Evolutionary conservation across 192 early-diverging fungal genomes (phyloP), one percentile per base, ranked within the genome.

Genomic region (Backusella westeae): DNA sequence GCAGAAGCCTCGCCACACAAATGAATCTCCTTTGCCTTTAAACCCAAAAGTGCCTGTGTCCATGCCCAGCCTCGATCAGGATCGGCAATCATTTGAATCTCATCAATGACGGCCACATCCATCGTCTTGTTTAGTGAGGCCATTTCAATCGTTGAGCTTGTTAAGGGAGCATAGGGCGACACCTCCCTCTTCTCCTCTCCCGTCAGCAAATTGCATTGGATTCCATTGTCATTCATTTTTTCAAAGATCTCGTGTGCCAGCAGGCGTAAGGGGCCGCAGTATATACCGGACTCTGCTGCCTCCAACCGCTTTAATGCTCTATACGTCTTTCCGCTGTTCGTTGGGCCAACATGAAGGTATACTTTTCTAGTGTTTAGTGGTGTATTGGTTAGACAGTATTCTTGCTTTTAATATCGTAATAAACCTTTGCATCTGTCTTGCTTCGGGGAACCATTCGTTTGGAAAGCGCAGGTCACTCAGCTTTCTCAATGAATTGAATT

Each of bases 311-410:
- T 69, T 14, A 99, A 78, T 7, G 97, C 97, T 38, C 88, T 85
- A 81, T 97, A 92, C 2, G 97, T 99, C 78, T 99, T 99, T 77
- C 97, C 97, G 26, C 94, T 96, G 84, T 99, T 99, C 6, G 97
- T 99, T 42, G 97, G 97, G 7, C 97, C 97, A 26, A 99, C 93
- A 75, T 99, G 96, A 84, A 97, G 87, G 35, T 95, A 88, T 68
- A 99, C 95, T 34, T 90, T 92, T 34, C 94, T 92, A 75, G 14
- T 19, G 15, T 36, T 39, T 5, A 73, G 23, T 34, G 4, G 63
- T 49, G 6, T 14, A 14, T 17, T 34, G 6, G 12, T 19, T 73
- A n/a, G 42, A 72, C 21, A 2, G 0, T 38, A 23, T 59, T 17
- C 21, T 75, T 23, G 10, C 52, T 69, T 46, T 26, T 56, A 53